Base-by-base conservation (phyloP, 495 filamentous ascomycete genomes). In the Annulohypoxylon maeteangense region DNA sequence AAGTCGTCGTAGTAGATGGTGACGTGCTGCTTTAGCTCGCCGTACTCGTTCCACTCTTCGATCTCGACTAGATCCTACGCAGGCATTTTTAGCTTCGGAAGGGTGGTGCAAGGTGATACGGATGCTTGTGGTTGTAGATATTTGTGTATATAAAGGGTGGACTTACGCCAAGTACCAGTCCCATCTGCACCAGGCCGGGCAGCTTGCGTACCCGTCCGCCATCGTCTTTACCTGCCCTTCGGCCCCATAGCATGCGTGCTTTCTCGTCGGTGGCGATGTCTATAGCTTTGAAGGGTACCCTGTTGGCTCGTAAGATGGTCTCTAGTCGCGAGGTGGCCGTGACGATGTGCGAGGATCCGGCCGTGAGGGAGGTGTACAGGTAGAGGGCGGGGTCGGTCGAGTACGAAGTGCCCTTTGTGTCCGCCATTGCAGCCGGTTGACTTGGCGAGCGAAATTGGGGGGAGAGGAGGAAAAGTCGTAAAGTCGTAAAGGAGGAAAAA, bases 31-130 rank as follows among this genome's bases (percentile, higher is more conserved):
- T 95, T 94, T 61, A 99, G 86, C 82, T 98, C 95, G 75, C 92
- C 95, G 76, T 95, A 97, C 74, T 99, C 95, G 81, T 99, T 99
- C 96, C 96, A 98, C 77, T 98, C 95, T 82, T 99, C 95, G 62
- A 97, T 87, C 76, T 98, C 87, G 63, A 97, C 93, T 23, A 97
- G 84, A 76, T 98, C 95, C 94, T 97, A 68, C 12, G 53, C 31
- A 7, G 0, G 1, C 27, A 18, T 38, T 20, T 10, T 67, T 29
- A 67, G 55, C 16, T 10, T 14, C 4, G 31, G 22, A 11, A 0
- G 25, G 23, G 10, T 0, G 7, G 2, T 29, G 3, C 29, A 29
- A 29, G 47, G 12, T 14, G 3, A 11, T 18, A 11, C 12, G 7
- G 16, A n/a, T 27, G 27, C 27, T 18, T 4, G 0, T n/a, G 16